phyloP scores from a whole-genome alignment of 352 stramenopile genomes.

The Phytopythium vexans region DNA sequence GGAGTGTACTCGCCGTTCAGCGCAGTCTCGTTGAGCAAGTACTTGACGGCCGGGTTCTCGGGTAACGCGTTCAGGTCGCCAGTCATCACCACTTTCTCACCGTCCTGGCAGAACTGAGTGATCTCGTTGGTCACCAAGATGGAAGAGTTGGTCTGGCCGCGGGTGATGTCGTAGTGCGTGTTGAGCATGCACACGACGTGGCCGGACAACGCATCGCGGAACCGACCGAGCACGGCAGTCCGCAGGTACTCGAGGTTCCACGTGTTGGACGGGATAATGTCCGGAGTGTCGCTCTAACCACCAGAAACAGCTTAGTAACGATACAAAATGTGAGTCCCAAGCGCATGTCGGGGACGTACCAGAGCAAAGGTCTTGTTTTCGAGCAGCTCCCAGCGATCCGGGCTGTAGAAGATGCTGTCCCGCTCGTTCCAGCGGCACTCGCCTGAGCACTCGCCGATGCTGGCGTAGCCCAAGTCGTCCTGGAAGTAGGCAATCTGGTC shows the following conservation, averaged over 20 bases:
- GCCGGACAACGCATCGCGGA: constrained; percentile 23
- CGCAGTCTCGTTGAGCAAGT: constrained; percentile 23
- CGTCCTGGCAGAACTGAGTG: constrained; percentile 27
- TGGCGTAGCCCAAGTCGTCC: constrained; percentile 31
- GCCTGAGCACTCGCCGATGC: constrained; percentile 56
- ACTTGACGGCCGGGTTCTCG: constrained; percentile 31
- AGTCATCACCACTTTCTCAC: constrained; percentile 62
- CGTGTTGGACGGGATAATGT: constrained; percentile 50
- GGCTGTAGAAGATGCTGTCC: constrained; percentile 66
- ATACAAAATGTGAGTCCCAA: not conserved
- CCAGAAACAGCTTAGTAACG: too few relatives aligned
- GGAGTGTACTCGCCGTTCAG: constrained; percentile 29
- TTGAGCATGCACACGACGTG: constrained; percentile 67
- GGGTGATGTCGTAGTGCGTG: constrained; percentile 67
- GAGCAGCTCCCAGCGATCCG: constrained; percentile 38
- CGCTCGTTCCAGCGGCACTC: constrained; percentile 57
- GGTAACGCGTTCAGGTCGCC: constrained; percentile 63
- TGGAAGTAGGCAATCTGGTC: constrained; percentile 57
- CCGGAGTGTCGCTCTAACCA: constrained; percentile 49
- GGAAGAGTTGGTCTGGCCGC: constrained; percentile 52
- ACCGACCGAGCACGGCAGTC: constrained; percentile 51
- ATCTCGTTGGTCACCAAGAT: constrained; percentile 45
- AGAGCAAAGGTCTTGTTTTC: constrained; percentile 48
- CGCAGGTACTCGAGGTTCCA: constrained; percentile 68
- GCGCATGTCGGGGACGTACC: constrained; percentile 20